Evolutionary conservation across 2,329 filamentous ascomycete genomes (phyloP).

Genomic region (Penicillium sp.): DNA sequence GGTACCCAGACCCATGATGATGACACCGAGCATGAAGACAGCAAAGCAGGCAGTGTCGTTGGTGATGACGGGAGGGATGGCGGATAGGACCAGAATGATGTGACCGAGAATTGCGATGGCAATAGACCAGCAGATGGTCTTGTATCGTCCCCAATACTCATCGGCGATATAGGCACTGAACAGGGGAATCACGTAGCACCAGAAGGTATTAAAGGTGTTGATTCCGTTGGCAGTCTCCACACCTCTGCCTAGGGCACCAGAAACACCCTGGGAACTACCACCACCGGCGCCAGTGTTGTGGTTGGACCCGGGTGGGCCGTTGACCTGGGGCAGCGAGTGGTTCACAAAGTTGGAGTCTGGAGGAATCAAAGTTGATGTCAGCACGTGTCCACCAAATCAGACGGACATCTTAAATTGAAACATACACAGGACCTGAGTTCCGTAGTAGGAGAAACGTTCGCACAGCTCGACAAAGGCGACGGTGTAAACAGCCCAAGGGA

Average conservation of each 20-base stretch:
- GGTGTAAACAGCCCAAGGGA: conserved; percentile 66
- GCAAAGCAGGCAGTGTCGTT: conserved; percentile 61
- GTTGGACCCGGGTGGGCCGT: conserved; percentile 35
- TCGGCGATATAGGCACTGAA: conserved; percentile 68
- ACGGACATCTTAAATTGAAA: neutral
- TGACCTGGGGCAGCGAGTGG: conserved; percentile 51
- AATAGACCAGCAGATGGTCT: conserved; percentile 70
- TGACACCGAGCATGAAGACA: conserved; percentile 65
- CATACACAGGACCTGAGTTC: conserved; percentile 48
- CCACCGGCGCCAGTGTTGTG: conserved; percentile 57
- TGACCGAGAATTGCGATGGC: conserved; percentile 68
- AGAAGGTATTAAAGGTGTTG: conserved; percentile 64
- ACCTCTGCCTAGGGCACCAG: conserved; percentile 61
- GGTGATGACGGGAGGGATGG: conserved; percentile 66
- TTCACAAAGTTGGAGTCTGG: conserved; percentile 63
- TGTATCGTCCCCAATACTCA: conserved; percentile 69
- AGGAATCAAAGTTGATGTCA: neutral
- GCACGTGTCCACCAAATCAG: neutral
- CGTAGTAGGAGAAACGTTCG: conserved; percentile 79
- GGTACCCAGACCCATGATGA: conserved; percentile 72
- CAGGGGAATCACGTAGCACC: conserved; percentile 64
- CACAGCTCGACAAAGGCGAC: conserved; percentile 74
- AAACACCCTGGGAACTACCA: conserved; percentile 50
- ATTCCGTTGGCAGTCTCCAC: conserved; percentile 56
- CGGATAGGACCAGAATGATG: conserved; percentile 67